These are phyloP conservation scores for Fusarium humuli DNA, from an alignment of 2,329 filamentous ascomycete species.

Conservation along the genomic window DNA sequence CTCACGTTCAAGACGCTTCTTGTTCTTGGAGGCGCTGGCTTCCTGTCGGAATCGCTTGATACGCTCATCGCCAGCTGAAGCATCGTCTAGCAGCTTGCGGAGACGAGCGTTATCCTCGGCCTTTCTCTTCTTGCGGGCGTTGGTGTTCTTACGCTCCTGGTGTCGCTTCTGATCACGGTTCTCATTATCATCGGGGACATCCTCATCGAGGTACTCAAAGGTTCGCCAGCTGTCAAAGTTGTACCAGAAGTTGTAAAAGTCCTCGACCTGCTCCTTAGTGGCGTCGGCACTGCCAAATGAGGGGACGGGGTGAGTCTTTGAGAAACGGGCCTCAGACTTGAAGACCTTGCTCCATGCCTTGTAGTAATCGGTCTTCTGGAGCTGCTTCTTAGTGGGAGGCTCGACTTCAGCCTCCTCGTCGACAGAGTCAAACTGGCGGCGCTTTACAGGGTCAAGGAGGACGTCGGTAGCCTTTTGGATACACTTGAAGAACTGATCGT, in stretches of 20 bases:
- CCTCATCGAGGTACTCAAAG: conserved; percentile 98
- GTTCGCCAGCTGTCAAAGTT: conserved; percentile 98
- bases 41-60: conserved; percentile 97
- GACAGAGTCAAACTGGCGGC: conserved; percentile 95
- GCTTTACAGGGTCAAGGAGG: conserved; percentile 89
- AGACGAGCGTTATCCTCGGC: conserved; percentile 94
- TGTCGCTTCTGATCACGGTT: conserved; percentile 99
- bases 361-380: conserved; percentile 89
- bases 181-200: conserved; percentile 98
- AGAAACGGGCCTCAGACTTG: conserved; percentile 92
- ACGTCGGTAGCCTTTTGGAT: conserved; percentile 98
- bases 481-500: conserved; percentile 99
- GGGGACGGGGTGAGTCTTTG: conserved; percentile 89
- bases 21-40: conserved; percentile 94
- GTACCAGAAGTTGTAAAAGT: conserved; percentile 99
- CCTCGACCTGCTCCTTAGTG: conserved; percentile 88
- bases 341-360: conserved; percentile 94
- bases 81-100: conserved; percentile 89
- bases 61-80: conserved; percentile 85
- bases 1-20: conserved; percentile 90
- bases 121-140: conserved; percentile 99
- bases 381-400: conserved; percentile 91
- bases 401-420: conserved; percentile 94
- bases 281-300: conserved; percentile 85
- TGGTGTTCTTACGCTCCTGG: conserved; percentile 97